Conservation (phyloP, 768 basidiomycete species). For the Macrolepiota albuminosa region DNA sequence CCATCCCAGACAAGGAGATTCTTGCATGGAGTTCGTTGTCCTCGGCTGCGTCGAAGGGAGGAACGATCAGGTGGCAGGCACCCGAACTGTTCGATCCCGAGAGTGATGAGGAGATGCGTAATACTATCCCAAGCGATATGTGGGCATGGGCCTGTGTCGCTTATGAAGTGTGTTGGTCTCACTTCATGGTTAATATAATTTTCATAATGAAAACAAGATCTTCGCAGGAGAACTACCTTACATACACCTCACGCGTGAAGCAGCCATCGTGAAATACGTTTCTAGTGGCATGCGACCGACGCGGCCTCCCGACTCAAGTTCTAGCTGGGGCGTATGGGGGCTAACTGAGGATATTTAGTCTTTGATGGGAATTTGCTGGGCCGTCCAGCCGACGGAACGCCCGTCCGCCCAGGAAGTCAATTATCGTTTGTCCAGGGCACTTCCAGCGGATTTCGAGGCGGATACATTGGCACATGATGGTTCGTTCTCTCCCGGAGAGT, state of each 20-base stretch:
- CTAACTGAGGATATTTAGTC: slow-evolving; percentile 4
- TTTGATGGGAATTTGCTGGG: slow-evolving; percentile 8
- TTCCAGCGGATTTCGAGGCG: not conserved
- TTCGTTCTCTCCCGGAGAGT: not conserved
- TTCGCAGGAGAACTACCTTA: slow-evolving; percentile 3
- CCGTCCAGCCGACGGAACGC: not conserved
- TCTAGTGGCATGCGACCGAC: not conserved
- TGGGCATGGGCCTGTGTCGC: not conserved
- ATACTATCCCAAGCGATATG: not conserved
- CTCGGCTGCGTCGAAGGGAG: not conserved
- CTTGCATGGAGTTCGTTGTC: slow-evolving; percentile 4
- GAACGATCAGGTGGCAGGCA: slow-evolving; percentile 4
- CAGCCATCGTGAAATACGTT: not conserved
- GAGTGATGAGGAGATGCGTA: not conserved
- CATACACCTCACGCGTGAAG: not conserved
- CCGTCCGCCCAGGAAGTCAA: not conserved
- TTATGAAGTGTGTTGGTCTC: not conserved
- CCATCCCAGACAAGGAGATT: slow-evolving; percentile 1
- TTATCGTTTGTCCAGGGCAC: not conserved
- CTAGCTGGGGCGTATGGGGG: slow-evolving; percentile 1
- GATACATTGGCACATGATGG: not conserved
- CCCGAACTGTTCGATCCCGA: slow-evolving; percentile 3
- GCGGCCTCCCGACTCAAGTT: not conserved
- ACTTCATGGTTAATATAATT: not conserved
- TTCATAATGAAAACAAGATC: not conserved